phyloP scores from a whole-genome alignment of 73 alveolate species.

The Stentor coeruleus region DNA sequence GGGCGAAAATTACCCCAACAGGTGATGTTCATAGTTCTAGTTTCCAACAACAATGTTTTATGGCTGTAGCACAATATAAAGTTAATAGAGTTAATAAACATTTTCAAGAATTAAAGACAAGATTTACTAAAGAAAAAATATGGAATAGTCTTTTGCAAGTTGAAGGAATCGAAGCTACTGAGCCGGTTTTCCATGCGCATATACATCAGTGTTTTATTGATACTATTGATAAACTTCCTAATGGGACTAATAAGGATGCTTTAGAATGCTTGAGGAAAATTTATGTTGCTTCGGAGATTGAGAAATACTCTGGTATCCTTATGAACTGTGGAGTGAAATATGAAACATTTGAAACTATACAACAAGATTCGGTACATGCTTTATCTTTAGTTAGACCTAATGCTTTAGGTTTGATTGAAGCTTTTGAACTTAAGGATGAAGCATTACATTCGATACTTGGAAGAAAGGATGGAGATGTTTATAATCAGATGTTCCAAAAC shows the following conservation, averaged over 20 bases:
- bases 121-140: background rate
- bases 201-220: slow-evolving; percentile 16
- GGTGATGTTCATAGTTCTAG: background rate
- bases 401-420: slow-evolving; percentile 39
- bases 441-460: slow-evolving; percentile 36
- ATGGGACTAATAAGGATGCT: slow-evolving; percentile 21
- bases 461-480: slow-evolving; percentile 9
- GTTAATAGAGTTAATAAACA: background rate
- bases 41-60: background rate
- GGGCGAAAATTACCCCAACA: background rate
- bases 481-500: background rate
- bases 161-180: slow-evolving; percentile 1
- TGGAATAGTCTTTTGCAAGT: background rate
- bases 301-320: slow-evolving; percentile 13
- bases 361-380: slow-evolving; percentile 16
- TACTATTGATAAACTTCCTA: slow-evolving; percentile 31
- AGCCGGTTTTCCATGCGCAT: background rate
- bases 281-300: slow-evolving; percentile 30
- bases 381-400: slow-evolving; percentile 43
- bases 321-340: slow-evolving; percentile 29
- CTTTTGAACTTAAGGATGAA: slow-evolving; percentile 38
- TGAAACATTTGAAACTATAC: slow-evolving; percentile 9
- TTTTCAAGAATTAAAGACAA: background rate
- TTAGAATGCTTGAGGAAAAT: slow-evolving; percentile 17
- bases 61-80: too few relatives aligned